Base-by-base conservation (phyloP, 2,329 filamentous ascomycete species). In the Grosmannia clavigera region DNA sequence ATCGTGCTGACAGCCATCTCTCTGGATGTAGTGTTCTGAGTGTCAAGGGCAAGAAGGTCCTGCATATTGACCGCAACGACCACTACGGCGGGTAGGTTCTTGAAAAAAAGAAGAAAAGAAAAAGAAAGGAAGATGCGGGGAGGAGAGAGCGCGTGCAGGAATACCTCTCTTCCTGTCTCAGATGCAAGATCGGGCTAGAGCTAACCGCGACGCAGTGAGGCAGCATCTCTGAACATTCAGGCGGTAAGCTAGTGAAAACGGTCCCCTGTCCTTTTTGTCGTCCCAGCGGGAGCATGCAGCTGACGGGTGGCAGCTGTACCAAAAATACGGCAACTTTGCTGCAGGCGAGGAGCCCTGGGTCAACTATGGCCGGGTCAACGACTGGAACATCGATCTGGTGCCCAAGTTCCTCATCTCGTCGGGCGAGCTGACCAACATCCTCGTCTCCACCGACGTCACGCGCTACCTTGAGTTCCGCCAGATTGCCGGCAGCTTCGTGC, bases 301-400 rank as follows among this genome's bases (percentile, higher is more conserved):
- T 53, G 25, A 53, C 57, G 1, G 31, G 51, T 61, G 22, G 64
- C 63, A 95, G 90, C 88, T 99, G 68, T 97, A 95, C 83, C 95
- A 94, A 80, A 95, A 92, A 75, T 95, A 96, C 74, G 89, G 90
- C 73, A 94, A 94, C 79, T 89, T 84, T 72, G 73, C 77, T 62
- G 73, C 81, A 64, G 89, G 88, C 67, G 86, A 91, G 71, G 89
- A 96, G 80, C 92, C 92, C 66, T 97, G 94, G 94, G 92, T 95
- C 81, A 92, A 96, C 76, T 97, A 96, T 74, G 92, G 92, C 68
- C 88, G 94, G 62, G 80, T 86, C 72, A 96, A 96, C 77, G 92
- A 97, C 82, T 99, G 94, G 94, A 97, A 96, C 81, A 95, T 99
- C 75, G 95, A 99, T 73, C 83, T 99, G 63, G 92, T 99, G 56